Evolutionary conservation across 495 filamentous ascomycete species (phyloP), one percentile per base, ranked within the genome.

Genomic region (Aspergillus taichungensis): DNA sequence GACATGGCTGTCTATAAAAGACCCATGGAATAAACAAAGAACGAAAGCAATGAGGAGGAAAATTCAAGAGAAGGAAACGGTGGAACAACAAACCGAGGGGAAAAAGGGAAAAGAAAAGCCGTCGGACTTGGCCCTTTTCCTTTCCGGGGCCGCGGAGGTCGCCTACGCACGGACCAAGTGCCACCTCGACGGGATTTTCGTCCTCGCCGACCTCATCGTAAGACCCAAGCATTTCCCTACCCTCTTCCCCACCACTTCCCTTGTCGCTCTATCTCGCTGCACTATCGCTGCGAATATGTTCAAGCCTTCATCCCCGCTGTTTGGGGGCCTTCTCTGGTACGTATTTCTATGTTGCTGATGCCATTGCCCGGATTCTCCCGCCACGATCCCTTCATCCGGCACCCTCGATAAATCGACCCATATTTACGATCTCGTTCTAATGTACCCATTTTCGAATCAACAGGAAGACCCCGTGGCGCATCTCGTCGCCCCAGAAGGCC

Each of bases 391-490:
- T 24, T 24, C 18, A 24, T 4, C 18, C 35, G 35, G 3, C 13
- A 37, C 13, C 35, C 12, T 37, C 13, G 10, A 24, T 24, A 24
- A 24, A 24, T 4, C 18, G 18, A 24, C 18, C 18, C 18, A 24
- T 24, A 24, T 24, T 24, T 24, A 24, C 18, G 18, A 24, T 24
- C 18, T 24, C 18, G 4, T 24, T 4, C 18, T 24, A 24, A 24
- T 4, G 18, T 24, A 24, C 18, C 18, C 18, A 24, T 24, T 24
- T 43, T 31, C 45, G 27, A 31, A 6, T 30, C 7, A 46, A 54
- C 52, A 96, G 92, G 92, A 98, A 98, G 82, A 90, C 84, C 62
- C 94, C 92, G 46, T 98, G 88, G 88, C 86, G 94, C 39, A 82
- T 98, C 58, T 98, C 92, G 34, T 64, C 72, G 44, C 83, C 82